phyloP scores from a whole-genome alignment of 148 eudicot species.

The Nepenthes gracilis region DNA sequence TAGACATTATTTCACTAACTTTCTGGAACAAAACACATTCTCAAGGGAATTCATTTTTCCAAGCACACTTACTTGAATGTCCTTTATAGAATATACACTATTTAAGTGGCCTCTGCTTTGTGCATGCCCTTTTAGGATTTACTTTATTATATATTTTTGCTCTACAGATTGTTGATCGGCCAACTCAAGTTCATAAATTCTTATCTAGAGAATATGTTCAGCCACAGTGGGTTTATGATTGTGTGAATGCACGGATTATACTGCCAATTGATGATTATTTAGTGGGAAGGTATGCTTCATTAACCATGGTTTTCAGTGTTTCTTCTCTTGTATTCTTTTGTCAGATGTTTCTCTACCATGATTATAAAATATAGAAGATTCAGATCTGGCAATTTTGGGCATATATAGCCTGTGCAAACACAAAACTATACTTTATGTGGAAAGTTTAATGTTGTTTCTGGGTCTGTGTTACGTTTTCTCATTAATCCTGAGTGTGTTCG shows the following conservation, averaged over 20 bases:
- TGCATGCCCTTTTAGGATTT: not conserved
- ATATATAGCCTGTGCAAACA: too few relatives aligned
- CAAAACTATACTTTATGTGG: too few relatives aligned
- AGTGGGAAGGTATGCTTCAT: conserved; percentile 59
- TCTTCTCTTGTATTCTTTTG: not conserved
- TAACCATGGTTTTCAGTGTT: not conserved
- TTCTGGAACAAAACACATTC: not conserved
- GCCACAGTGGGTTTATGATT: conserved; percentile 94
- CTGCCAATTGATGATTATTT: conserved; percentile 77
- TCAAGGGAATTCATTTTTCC: too few relatives aligned
- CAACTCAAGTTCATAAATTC: conserved; percentile 50
- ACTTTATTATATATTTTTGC: conserved; percentile 3
- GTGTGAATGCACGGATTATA: conserved; percentile 72
- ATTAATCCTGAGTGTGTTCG: too few relatives aligned
- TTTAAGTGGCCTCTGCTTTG: too few relatives aligned
- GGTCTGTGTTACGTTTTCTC: too few relatives aligned
- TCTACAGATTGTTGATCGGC: conserved; percentile 86
- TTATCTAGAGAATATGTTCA: conserved; percentile 86
- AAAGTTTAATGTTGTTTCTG: too few relatives aligned
- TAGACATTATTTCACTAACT: conserved; percentile 6
- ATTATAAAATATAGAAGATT: too few relatives aligned
- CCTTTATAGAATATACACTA: too few relatives aligned
- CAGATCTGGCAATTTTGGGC: too few relatives aligned
- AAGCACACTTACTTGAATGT: too few relatives aligned
- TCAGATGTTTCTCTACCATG: not conserved